Base-by-base conservation (phyloP, 1,139 yeast genomes). In the Pichia norvegensis region DNA sequence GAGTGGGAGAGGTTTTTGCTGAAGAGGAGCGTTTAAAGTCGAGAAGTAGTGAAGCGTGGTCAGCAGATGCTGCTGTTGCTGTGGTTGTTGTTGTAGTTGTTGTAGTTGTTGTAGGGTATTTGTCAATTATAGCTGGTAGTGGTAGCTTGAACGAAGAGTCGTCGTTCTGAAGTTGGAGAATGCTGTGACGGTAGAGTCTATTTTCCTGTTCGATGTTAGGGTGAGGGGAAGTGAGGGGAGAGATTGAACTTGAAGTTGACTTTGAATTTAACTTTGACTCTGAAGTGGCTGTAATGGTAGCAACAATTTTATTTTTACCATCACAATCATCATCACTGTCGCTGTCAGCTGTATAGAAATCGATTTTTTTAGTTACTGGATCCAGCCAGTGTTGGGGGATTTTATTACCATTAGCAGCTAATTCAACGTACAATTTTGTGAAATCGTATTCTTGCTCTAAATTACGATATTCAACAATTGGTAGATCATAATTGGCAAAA, bases 391-490 rank as follows among this genome's bases (percentile, higher is more conserved):
- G 49, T 14, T 33, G 27, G 3, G 55, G 46, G 39, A 58, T 49
- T 19, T 51, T 46, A 33, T 61, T 62, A 45, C 58, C 53, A 54
- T 60, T 54, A 45, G 54, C 54, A 66, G 62, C 55, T 19, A 57
- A 52, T 22, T 57, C 56, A 22, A 60, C 47, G 42, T 63, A 61
- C 14, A 63, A 38, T n/a, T 64, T 62, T 45, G 69, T 69, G 55
- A 79, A 79, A 53, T 68, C 68, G 55, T 73, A 79, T 1, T 78
- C 82, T 43, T 66, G 66, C 47, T 78, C 82, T 35, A 79, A 72
- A 54, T 79, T 70, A 55, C 86, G 68, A 57, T 79, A 79, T 40
- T 67, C 69, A 51, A 78, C 80, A 23, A 81, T 75, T 57, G 79
- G 74, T 21, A 80, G 65, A 21, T 78, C 79, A 14, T 76, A 66